Conservation (phyloP, 2,329 filamentous ascomycete species). For the Calonectria leucothoes region DNA sequence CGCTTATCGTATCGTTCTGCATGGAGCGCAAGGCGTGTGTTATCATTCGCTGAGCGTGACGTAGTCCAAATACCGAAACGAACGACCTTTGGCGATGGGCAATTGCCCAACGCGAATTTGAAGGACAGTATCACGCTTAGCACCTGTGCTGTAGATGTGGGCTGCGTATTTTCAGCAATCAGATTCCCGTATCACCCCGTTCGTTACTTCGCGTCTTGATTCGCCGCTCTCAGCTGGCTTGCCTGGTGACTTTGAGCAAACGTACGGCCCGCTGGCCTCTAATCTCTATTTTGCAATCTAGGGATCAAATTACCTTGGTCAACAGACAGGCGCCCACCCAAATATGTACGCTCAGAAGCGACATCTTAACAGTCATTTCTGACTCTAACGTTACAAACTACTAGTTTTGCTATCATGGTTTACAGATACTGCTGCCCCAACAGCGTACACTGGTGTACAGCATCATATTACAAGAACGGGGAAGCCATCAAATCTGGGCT, state of each 20-base stretch:
- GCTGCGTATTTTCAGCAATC: too few relatives aligned
- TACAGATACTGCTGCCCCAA: background rate
- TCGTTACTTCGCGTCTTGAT: background rate
- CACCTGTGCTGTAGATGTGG: background rate
- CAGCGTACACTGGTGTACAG: background rate
- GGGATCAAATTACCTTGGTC: background rate
- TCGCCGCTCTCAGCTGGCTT: background rate
- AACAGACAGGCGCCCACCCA: background rate
- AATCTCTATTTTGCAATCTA: background rate
- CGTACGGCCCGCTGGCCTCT: background rate
- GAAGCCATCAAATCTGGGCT: background rate
- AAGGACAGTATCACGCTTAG: background rate
- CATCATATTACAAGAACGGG: background rate
- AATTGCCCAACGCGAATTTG: background rate
- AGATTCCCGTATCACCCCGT: too few relatives aligned
- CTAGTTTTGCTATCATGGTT: background rate
- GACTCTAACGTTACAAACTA: constrained; percentile 1
- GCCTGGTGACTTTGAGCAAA: background rate
- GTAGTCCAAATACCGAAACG: background rate
- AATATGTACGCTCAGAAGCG: background rate
- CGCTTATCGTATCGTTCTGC: background rate
- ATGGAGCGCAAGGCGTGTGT: background rate
- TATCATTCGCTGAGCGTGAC: background rate
- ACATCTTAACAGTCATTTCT: background rate
- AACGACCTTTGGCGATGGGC: background rate